These are phyloP conservation scores for Neurospora sp. DNA, from an alignment of 495 filamentous ascomycete species.

Conservation along the genomic window DNA sequence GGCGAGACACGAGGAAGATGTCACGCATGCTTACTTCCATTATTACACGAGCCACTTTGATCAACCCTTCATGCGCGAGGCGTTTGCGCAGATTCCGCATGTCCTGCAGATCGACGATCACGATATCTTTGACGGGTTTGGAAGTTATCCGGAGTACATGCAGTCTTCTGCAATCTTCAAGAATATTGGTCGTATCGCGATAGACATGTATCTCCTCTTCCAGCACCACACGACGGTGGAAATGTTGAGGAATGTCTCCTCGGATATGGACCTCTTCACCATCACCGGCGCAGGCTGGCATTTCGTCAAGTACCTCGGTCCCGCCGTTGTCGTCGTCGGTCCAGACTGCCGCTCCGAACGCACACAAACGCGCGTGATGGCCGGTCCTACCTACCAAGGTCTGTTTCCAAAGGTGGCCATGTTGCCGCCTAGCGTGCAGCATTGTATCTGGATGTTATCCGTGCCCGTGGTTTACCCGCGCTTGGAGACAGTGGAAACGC, in stretches of 20 bases:
- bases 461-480: conserved; percentile 88
- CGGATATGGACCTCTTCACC: conserved; percentile 88
- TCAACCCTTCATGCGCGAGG: conserved; percentile 84
- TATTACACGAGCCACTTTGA: conserved; percentile 98
- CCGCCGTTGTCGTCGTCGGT: conserved; percentile 80
- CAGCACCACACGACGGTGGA: conserved; percentile 96
- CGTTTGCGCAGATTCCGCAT: conserved; percentile 95
- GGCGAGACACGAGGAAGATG: conserved; percentile 86
- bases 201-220: conserved; percentile 98
- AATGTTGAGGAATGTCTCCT: conserved; percentile 74
- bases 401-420: conserved; percentile 91
- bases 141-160: conserved; percentile 97
- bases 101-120: conserved; percentile 90
- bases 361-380: conserved; percentile 84
- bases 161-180: conserved; percentile 95
- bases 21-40: conserved; percentile 93
- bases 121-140: conserved; percentile 98
- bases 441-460: conserved; percentile 90
- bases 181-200: conserved; percentile 93
- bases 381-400: conserved; percentile 93
- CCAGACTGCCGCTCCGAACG: conserved; percentile 86
- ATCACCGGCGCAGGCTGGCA: conserved; percentile 97
- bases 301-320: conserved; percentile 92
- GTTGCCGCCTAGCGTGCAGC: conserved; percentile 86
- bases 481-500: conserved; percentile 77